Conservation (phyloP, 768 basidiomycete species). For the Termitomyces sp. region DNA sequence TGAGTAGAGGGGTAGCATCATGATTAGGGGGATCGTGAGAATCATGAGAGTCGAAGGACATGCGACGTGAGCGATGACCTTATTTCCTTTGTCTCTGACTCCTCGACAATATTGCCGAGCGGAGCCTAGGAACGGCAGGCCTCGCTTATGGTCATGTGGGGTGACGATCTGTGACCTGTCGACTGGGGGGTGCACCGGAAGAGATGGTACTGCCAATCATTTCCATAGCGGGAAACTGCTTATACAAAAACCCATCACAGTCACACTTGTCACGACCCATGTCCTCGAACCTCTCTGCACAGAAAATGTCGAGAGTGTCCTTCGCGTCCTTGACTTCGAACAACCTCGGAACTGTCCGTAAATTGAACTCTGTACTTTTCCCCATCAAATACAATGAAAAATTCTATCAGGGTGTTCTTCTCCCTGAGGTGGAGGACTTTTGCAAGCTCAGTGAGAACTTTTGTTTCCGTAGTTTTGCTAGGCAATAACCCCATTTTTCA, state of each 20-base stretch:
- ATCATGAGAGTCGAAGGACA: no score
- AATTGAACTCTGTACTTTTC: conserved; percentile 71
- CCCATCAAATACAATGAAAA: conserved; percentile 86
- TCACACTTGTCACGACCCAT: conserved; percentile 11
- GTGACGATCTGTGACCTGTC: no score
- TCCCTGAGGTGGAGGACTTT: conserved; percentile 76
- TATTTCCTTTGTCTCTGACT: no score
- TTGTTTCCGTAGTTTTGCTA: not conserved
- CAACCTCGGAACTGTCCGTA: conserved; percentile 77
- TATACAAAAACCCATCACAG: not conserved
- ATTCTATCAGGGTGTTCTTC: conserved; percentile 78
- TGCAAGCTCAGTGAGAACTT: conserved; percentile 71
- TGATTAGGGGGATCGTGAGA: no score
- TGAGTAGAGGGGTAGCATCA: no score
- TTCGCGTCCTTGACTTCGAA: conserved; percentile 74
- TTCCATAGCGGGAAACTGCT: no score
- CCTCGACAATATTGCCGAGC: no score
- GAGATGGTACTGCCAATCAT: no score
- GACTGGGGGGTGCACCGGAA: no score
- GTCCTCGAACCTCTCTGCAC: conserved; percentile 12
- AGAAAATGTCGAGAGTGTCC: conserved; percentile 41
- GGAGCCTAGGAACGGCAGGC: no score
- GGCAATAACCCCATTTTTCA: not conserved
- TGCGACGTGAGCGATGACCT: no score
- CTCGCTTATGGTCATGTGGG: no score